Percentiles rank a stretch among this genome's conserved stretches.
These are phyloP conservation scores for Teratosphaeria epicoccoides DNA, from an alignment of 2,329 filamentous ascomycete genomes.

Conservation along the genomic window DNA sequence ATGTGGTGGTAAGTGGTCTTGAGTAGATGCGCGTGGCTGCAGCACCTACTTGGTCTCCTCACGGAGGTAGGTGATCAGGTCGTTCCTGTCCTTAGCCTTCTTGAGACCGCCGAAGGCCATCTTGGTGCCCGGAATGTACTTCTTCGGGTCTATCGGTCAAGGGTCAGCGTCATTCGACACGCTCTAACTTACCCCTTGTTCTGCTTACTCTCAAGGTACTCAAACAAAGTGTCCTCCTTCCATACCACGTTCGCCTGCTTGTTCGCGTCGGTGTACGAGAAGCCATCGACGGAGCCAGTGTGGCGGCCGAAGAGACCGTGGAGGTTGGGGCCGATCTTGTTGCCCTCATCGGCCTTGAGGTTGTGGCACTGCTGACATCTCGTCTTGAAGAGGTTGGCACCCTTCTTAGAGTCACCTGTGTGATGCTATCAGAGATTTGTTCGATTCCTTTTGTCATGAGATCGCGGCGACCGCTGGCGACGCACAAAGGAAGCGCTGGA, in stretches of 20 bases:
- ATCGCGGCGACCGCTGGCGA: background rate
- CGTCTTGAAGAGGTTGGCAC: slow-evolving; percentile 98
- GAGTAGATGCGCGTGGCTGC: background rate
- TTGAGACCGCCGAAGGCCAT: slow-evolving; percentile 99
- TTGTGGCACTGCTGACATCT: slow-evolving; percentile 98
- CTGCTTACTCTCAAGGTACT: slow-evolving; percentile 66
- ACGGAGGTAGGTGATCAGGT: slow-evolving; percentile 82
- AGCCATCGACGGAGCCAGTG: slow-evolving; percentile 82
- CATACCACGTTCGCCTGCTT: slow-evolving; percentile 90
- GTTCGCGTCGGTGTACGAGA: slow-evolving; percentile 98
- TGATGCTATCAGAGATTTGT: background rate
- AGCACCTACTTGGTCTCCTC: slow-evolving; percentile 55
- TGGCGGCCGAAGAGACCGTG: slow-evolving; percentile 97
- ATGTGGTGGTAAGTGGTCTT: slow-evolving; percentile 5
- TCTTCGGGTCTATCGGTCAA: slow-evolving; percentile 84
- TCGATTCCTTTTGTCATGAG: background rate
- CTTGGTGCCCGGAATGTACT: slow-evolving; percentile 99
- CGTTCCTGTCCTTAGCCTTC: slow-evolving; percentile 99
- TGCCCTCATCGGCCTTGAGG: slow-evolving; percentile 75
- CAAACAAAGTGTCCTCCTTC: slow-evolving; percentile 83
- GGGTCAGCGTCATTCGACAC: background rate
- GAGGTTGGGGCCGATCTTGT: slow-evolving; percentile 97
- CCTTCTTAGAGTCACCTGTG: slow-evolving; percentile 85
- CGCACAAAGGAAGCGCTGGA: background rate
- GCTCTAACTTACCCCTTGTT: too few relatives aligned